Evolutionary conservation across 106 monocot species (phyloP), one percentile per base, ranked within the genome.

Genomic region (Xerophyta viscosa): DNA sequence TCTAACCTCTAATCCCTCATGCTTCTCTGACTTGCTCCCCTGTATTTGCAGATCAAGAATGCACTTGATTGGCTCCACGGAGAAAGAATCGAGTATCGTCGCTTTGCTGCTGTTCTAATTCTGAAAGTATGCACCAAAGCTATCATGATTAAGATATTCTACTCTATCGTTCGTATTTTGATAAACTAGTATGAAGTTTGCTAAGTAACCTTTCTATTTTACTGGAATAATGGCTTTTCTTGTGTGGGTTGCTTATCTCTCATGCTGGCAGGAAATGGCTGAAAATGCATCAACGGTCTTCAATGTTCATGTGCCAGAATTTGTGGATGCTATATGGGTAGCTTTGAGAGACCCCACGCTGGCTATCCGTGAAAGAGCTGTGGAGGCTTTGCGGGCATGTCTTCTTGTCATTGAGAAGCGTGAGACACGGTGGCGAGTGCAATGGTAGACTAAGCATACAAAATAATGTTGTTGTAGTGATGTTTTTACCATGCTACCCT

Each of bases 281-380:
- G 90, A 89, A 69, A 90, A 98, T 86, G 98, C 98, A 50, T 86
- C 98, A 12, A 98, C 98, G n/a, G 98, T 98, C 55, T 98, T 98
- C 63, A 98, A 98, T 65, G 89, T 98, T 49, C 82, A 90, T 27
- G 98, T 98, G 14, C 85, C 90, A 46, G 90, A 98, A 57, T 98
- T 98, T 77, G 98, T 90, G 37, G 88, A 98, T 74, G 90, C 86
- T 58, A 98, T 98, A 42, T 98, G 98, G 98, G 76, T 90, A 42
- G 90, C 98, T 42, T 61, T 87, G 50, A 73, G 87, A 54, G 87
- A 87, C 56, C 87, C 81, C 20, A 81, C 57, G n/a, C 45, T 81
- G 48, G 66, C 63, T 65, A 74, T 87, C 53, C 66, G 87, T 20
- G 87, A 87, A 58, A 69, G 74, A 26, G 81, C 87, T 19, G 87